Evolutionary conservation across 129 eudicot genomes (phyloP).

Genomic region (Helichrysum umbraculigerum): DNA sequence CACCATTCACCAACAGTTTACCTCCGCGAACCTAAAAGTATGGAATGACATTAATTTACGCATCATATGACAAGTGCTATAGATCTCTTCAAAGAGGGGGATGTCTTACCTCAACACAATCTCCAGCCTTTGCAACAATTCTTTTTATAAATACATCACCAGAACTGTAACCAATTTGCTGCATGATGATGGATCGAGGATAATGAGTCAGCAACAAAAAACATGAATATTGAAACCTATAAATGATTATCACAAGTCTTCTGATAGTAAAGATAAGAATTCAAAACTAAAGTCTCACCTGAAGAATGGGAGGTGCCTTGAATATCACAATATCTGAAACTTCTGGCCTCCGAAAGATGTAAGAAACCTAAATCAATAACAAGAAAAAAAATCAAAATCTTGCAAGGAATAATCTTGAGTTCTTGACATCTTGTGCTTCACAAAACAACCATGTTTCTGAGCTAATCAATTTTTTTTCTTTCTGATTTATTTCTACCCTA

Average conservation of each 20-base stretch:
- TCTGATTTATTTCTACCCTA: background rate
- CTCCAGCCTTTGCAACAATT: conserved; percentile 90
- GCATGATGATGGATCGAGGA: conserved; percentile 20
- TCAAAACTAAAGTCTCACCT: conserved; percentile 48
- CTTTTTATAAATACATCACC: conserved; percentile 81
- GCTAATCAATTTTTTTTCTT: background rate
- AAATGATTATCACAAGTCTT: background rate
- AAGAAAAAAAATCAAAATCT: background rate
- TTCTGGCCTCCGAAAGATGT: conserved; percentile 75
- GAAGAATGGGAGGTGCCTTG: conserved; percentile 87
- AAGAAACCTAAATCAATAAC: conserved; percentile 70
- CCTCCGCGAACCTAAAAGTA: conserved; percentile 67
- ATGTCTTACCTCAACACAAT: conserved; percentile 70
- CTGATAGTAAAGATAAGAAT: background rate
- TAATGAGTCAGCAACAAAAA: conserved; percentile 18
- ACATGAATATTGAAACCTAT: background rate
- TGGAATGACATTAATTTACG: background rate
- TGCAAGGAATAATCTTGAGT: background rate
- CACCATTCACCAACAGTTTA: conserved; percentile 65
- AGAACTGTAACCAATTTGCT: conserved; percentile 67
- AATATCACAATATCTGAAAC: conserved; percentile 85
- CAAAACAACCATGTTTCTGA: background rate
- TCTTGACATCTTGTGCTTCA: background rate
- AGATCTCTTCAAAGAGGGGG: background rate
- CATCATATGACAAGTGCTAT: background rate